Percentiles rank a stretch among this genome's conserved stretches.
Conservation (phyloP, 257 asterid species). For the Scutellaria barbata region DNA sequence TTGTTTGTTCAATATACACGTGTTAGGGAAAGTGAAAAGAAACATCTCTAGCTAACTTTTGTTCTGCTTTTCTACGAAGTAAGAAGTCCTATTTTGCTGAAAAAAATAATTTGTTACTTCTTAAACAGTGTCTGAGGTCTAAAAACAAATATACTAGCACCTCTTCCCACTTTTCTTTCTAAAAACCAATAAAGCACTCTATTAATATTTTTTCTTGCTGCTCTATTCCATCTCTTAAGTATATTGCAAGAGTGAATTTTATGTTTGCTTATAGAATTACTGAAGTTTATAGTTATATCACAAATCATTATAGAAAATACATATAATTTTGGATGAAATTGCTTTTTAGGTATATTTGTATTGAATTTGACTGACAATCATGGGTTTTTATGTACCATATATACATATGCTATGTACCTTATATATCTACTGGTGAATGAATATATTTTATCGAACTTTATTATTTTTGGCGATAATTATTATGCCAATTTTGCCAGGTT, state of each 20-base stretch:
- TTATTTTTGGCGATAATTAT: conserved; percentile 11
- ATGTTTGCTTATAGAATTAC: conserved; percentile 4
- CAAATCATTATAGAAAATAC: background rate
- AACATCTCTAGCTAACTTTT: conserved; percentile 20
- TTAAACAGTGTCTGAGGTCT: background rate
- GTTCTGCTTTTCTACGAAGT: background rate
- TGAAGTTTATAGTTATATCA: background rate
- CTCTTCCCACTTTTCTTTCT: background rate
- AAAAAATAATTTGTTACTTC: background rate
- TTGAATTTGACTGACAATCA: background rate
- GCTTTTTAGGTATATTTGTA: conserved; percentile 22
- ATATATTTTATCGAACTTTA: background rate
- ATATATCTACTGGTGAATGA: conserved; percentile 16
- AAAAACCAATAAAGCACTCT: background rate
- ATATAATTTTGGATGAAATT: background rate
- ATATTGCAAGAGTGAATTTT: conserved; percentile 15
- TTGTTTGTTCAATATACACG: background rate
- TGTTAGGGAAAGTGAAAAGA: conserved; percentile 15
- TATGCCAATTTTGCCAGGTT: conserved; percentile 55
- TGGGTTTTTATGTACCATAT: conserved; percentile 9
- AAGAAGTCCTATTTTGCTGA: background rate
- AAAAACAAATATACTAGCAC: background rate
- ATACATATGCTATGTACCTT: conserved; percentile 6
- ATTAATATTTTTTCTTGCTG: background rate
- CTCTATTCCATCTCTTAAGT: conserved; percentile 17